These are phyloP conservation scores for Pythium scleroteichum DNA, from an alignment of 352 stramenopile species.

Conservation along the genomic window DNA sequence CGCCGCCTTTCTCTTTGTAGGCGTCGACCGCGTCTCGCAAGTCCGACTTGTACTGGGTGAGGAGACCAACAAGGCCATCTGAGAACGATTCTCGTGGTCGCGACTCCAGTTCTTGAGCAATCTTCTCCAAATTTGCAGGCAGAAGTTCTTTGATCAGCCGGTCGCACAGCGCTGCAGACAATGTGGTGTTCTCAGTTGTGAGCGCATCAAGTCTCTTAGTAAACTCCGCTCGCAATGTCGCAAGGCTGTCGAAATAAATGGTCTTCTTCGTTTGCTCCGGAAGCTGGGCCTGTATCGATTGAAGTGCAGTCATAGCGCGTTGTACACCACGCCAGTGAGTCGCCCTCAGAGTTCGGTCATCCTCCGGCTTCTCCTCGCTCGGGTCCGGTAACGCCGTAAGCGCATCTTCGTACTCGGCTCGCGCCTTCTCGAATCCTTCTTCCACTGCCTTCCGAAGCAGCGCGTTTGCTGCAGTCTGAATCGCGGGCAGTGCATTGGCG, in stretches of 20 bases:
- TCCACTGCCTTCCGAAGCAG: conserved; percentile 44
- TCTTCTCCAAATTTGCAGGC: conserved; percentile 40
- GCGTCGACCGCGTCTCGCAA: conserved; percentile 38
- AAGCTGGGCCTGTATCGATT: conserved; percentile 9
- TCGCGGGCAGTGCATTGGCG: conserved; percentile 36
- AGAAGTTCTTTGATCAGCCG: conserved; percentile 32
- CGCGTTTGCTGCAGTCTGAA: conserved; percentile 43
- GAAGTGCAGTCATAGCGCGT: conserved; percentile 2
- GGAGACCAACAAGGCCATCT: conserved; percentile 43
- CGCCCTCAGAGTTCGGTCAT: neutral
- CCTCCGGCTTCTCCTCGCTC: neutral
- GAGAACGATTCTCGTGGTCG: conserved; percentile 50
- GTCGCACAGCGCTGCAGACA: conserved; percentile 19
- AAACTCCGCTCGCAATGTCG: conserved; percentile 26
- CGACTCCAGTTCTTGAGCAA: conserved; percentile 35
- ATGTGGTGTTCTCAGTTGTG: conserved; percentile 16
- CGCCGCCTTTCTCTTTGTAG: conserved; percentile 38
- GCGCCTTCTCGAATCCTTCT: conserved; percentile 33
- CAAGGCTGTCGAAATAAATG: conserved; percentile 33
- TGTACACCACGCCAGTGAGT: conserved; percentile 16
- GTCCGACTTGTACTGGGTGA: conserved; percentile 67
- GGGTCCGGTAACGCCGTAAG: neutral
- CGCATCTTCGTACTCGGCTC: conserved; percentile 27
- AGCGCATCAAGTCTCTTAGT: conserved; percentile 9
- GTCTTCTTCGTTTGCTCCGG: conserved; percentile 33